Base-by-base conservation (phyloP, 345 rosid genomes). In the Sapria himalayana region DNA sequence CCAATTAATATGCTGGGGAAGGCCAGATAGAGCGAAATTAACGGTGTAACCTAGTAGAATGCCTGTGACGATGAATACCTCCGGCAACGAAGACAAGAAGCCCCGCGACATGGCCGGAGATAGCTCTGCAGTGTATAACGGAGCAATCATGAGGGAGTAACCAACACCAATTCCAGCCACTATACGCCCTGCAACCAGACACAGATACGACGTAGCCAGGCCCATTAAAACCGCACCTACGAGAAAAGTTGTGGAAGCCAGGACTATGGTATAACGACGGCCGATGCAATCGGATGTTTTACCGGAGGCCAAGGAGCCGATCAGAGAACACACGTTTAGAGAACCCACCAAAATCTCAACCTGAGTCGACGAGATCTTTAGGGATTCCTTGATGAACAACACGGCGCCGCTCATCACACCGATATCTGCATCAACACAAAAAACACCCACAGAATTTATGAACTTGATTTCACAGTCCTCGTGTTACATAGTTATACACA, bases 81-180 rank as follows among this genome's bases (percentile, higher is more conserved):
- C 84, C 1, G 86, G 86, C 24, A 76, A 61, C 22, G 86, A 76
- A 15, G 72, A 59, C 15, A 80, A 66, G 41, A 80, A 63, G 9
- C 86, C 80, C 0, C 93, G 58, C 18, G 68, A 55, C 45, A 50
- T 47, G 7, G 80, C 63, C 1, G 86, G 82, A 8, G 86, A 68
- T 9, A 80, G 55, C 52, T 80, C 82, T 0, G 80, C 64, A 0
- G 60, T 56, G 15, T 75, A 79, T 32, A 79, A 63, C 0, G 79
- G 92, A 0, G 74, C 72, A 4, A 73, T 76, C 86, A 71, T 76
- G 22, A 71, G 56, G 15, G 82, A 57, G 52, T 64, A 73, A 17
- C 93, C 86, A 2, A 80, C 82, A 5, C 82, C 86, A 4, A 76
- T 48, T 11, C 92, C 81, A n/a, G 85, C 85, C 3, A 79, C 44